These are phyloP conservation scores for Apiotrichum laibachii DNA, from an alignment of 1,284 basidiomycete species.

Conservation along the genomic window DNA sequence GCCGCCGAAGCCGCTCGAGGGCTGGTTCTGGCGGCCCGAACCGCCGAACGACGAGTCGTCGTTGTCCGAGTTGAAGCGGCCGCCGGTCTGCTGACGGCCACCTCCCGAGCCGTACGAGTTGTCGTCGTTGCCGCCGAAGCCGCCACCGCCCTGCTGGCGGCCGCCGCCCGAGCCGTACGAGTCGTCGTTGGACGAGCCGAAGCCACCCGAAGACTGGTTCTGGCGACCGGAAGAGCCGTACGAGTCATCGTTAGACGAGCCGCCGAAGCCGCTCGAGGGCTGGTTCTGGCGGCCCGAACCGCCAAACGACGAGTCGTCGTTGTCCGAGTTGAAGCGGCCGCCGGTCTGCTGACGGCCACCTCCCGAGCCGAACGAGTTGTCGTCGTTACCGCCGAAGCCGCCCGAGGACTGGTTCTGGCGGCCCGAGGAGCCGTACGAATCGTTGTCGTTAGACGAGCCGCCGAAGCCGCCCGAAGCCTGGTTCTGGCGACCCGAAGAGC, in stretches of 20 bases:
- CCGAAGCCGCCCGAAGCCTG: conserved; percentile 1
- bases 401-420: neutral
- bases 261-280: conserved; percentile 1
- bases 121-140: conserved; percentile 4
- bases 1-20: neutral
- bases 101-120: conserved; percentile 13
- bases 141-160: neutral
- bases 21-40: neutral
- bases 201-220: conserved; percentile 2
- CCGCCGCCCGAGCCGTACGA: neutral
- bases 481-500: conserved; percentile 1
- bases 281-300: too few relatives aligned
- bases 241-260: conserved; percentile 6
- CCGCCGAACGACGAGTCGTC: neutral
- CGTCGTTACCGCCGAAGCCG: neutral
- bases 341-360: conserved; percentile 7
- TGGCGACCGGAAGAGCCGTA: conserved; percentile 8
- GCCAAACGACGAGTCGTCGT: too few relatives aligned
- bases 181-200: conserved; percentile 1
- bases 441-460: neutral
- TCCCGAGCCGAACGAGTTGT: conserved; percentile 14
- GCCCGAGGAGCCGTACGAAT: neutral
- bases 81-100: conserved; percentile 1
- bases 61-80: neutral
- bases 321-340: neutral